These are phyloP conservation scores for Fusarium sp. DNA, from an alignment of 2,329 filamentous ascomycete genomes.

Conservation along the genomic window DNA sequence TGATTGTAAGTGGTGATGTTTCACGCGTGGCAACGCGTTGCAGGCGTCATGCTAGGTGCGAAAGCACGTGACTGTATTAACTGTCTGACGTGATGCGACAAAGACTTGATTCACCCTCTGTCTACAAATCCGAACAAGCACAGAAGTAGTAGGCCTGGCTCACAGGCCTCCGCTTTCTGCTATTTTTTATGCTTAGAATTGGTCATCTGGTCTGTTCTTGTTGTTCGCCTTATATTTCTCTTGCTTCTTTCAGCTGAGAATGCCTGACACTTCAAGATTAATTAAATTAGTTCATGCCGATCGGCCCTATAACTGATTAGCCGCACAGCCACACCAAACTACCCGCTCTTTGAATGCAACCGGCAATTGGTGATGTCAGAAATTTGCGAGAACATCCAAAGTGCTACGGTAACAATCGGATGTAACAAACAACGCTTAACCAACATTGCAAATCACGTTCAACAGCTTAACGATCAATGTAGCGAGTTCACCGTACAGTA, in stretches of 20 bases:
- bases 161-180: too few relatives aligned
- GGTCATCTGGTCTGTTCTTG: too few relatives aligned
- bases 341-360: constrained; percentile 5
- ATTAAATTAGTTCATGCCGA: not conserved
- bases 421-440: not conserved
- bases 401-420: too few relatives aligned
- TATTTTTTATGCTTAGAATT: too few relatives aligned
- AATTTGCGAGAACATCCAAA: not conserved
- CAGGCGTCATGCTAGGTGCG: constrained; percentile 13
- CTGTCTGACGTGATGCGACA: not conserved
- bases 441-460: not conserved
- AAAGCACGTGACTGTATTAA: constrained; percentile 40
- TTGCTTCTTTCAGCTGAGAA: too few relatives aligned
- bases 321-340: constrained; percentile 23
- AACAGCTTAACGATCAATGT: not conserved
- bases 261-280: not conserved
- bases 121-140: too few relatives aligned
- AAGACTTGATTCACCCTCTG: too few relatives aligned
- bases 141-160: too few relatives aligned
- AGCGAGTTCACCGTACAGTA: not conserved
- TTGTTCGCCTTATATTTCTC: too few relatives aligned
- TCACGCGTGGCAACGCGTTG: constrained; percentile 34
- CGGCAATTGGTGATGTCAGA: constrained; percentile 23
- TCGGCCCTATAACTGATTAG: not conserved
- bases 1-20: constrained; percentile 1